A percentile compares a stretch with the other conserved stretches of the same genome.
Evolutionary conservation across 139 green algal species (phyloP).

Genomic region (Picochlorum sp.): DNA sequence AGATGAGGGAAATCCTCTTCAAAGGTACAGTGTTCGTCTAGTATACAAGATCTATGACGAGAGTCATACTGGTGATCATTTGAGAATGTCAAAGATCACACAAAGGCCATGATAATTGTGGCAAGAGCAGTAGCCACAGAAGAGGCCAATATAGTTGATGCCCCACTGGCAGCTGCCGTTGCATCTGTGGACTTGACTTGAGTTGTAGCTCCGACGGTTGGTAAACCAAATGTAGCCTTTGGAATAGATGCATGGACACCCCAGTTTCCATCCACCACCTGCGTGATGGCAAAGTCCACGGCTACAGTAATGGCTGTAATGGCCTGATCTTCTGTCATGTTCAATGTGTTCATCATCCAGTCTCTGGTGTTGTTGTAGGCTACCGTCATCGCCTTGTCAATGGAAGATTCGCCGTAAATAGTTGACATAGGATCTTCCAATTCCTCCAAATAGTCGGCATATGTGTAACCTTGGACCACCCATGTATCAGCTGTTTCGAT

Average conservation of each 20-base stretch:
- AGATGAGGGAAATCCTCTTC: no score
- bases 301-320: slow-evolving; percentile 55
- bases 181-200: neutral
- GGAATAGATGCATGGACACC: slow-evolving; percentile 45
- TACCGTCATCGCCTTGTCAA: slow-evolving; percentile 43
- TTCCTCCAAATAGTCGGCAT: slow-evolving; percentile 48
- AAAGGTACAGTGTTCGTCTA: no score
- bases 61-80: no score
- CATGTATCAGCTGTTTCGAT: slow-evolving; percentile 13
- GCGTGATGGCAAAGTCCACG: slow-evolving; percentile 51
- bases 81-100: no score
- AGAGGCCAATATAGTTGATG: neutral
- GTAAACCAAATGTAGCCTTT: slow-evolving; percentile 37
- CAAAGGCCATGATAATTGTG: no score
- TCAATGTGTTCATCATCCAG: slow-evolving; percentile 47
- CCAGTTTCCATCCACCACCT: slow-evolving; percentile 64
- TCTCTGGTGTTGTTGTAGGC: slow-evolving; percentile 48
- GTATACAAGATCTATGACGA: no score
- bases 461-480: slow-evolving; percentile 51
- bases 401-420: slow-evolving; percentile 15
- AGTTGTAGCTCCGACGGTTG: slow-evolving; percentile 2
- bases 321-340: slow-evolving; percentile 48
- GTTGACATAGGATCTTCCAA: slow-evolving; percentile 19
- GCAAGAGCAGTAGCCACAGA: no score
- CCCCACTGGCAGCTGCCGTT: neutral